phyloP scores from a whole-genome alignment of 139 green algal species.

The Penium margaritaceum region DNA sequence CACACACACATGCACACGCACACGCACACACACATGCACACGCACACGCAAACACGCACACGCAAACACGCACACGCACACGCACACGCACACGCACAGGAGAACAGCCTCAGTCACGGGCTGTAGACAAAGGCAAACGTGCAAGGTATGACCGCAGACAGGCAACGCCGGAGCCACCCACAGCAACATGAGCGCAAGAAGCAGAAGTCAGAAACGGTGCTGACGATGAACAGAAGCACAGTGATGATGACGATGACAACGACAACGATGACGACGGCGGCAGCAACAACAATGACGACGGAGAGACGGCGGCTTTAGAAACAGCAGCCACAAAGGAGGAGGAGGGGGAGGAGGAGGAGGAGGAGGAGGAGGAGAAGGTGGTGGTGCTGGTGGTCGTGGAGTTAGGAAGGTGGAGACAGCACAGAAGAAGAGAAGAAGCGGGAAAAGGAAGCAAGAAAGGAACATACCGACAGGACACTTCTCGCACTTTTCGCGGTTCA shows the following conservation, averaged over 20 bases:
- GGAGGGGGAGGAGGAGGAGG: too few relatives aligned
- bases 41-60: too few relatives aligned
- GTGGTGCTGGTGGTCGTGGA: background rate
- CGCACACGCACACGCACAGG: too few relatives aligned
- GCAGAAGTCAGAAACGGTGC: too few relatives aligned
- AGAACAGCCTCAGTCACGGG: background rate
- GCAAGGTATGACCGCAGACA: background rate
- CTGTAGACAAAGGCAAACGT: background rate
- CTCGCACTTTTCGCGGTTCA: constrained; percentile 6
- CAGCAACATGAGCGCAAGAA: background rate
- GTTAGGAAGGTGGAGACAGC: background rate
- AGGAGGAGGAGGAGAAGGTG: background rate
- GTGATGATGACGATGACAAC: background rate
- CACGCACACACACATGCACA: too few relatives aligned
- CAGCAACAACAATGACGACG: too few relatives aligned
- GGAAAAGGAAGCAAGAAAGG: background rate
- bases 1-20: too few relatives aligned
- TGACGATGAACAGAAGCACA: background rate
- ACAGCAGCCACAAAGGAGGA: too few relatives aligned
- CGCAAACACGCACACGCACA: too few relatives aligned
- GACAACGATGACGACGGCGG: background rate
- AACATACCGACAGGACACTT: constrained; percentile 1
- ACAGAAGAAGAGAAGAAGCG: background rate
- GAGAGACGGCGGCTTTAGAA: too few relatives aligned
- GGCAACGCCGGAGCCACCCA: background rate